Percentiles rank a stretch among this genome's conserved stretches.
Conservation (phyloP, 495 filamentous ascomycete species). For the Aspergillus haitiensis region DNA sequence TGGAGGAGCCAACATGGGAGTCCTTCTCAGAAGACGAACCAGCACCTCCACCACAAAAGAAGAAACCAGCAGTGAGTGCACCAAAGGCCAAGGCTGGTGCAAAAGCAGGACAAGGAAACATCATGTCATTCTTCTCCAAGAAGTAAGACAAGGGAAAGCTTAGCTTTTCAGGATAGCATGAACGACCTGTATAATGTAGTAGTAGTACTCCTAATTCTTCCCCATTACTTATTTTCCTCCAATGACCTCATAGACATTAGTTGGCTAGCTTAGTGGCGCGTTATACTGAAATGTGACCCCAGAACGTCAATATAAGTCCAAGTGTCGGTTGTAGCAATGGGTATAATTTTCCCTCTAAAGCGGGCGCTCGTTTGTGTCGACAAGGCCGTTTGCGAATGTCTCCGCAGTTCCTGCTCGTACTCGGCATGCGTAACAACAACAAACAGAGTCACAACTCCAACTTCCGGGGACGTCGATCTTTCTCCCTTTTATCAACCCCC, state of each 20-base stretch:
- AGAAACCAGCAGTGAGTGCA: slow-evolving; percentile 53
- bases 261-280: too few species aligned
- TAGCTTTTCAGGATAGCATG: neutral
- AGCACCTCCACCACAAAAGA: slow-evolving; percentile 54
- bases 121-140: slow-evolving; percentile 93
- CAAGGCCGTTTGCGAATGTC: slow-evolving; percentile 1
- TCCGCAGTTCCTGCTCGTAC: slow-evolving; percentile 12
- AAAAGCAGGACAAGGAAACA: slow-evolving; percentile 76
- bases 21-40: slow-evolving; percentile 95
- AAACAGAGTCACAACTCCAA: neutral
- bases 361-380: neutral
- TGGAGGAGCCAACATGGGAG: slow-evolving; percentile 86
- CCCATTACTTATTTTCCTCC: neutral
- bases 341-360: neutral
- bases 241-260: too few species aligned
- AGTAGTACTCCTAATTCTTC: neutral
- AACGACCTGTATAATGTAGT: neutral
- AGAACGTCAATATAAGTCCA: too few species aligned
- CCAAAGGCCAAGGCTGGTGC: slow-evolving; percentile 58
- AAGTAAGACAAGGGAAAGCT: slow-evolving; percentile 49
- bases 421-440: neutral
- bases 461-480: too few species aligned
- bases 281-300: too few species aligned
- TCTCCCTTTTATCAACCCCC: neutral
- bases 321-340: too few species aligned